These are phyloP conservation scores for Bipolaris oryzae DNA, from an alignment of 2,329 filamentous ascomycete genomes.

Conservation along the genomic window DNA sequence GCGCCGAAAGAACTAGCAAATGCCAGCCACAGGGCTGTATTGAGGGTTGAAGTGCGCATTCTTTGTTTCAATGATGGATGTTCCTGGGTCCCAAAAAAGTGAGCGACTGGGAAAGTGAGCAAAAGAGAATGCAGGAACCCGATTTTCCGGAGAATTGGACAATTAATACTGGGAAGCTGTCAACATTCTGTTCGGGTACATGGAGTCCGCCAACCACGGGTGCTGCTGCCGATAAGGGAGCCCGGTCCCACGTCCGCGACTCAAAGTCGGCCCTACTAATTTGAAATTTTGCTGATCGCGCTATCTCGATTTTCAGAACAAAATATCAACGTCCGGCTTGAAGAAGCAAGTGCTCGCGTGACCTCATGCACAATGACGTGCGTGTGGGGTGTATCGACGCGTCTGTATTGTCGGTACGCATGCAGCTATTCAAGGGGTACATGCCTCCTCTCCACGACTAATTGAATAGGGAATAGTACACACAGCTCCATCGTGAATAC, in stretches of 20 bases:
- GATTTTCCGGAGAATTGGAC: neutral
- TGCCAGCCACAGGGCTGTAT: slow-evolving; percentile 30
- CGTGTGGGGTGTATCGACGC: neutral
- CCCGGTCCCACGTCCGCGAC: slow-evolving; percentile 8
- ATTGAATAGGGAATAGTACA: neutral
- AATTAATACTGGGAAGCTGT: slow-evolving; percentile 3
- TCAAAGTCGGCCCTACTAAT: slow-evolving; percentile 8
- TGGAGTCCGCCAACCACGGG: neutral
- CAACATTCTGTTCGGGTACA: neutral
- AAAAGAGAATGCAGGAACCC: slow-evolving; percentile 4
- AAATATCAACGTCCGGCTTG: slow-evolving; percentile 7
- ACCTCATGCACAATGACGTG: slow-evolving; percentile 11
- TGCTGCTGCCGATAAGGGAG: neutral
- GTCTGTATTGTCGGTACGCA: neutral
- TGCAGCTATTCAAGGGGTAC: neutral
- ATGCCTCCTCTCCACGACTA: neutral
- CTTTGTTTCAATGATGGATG: neutral
- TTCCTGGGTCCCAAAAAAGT: neutral
- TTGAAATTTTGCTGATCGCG: slow-evolving; percentile 2
- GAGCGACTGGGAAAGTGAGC: neutral
- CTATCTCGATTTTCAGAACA: neutral
- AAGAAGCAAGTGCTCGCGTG: slow-evolving; percentile 14
- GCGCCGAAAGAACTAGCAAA: slow-evolving; percentile 9
- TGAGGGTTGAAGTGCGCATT: slow-evolving; percentile 14
- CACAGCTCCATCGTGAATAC: neutral